phyloP scores from a whole-genome alignment of 495 filamentous ascomycete genomes.

The Hypoxylon perforatum region DNA sequence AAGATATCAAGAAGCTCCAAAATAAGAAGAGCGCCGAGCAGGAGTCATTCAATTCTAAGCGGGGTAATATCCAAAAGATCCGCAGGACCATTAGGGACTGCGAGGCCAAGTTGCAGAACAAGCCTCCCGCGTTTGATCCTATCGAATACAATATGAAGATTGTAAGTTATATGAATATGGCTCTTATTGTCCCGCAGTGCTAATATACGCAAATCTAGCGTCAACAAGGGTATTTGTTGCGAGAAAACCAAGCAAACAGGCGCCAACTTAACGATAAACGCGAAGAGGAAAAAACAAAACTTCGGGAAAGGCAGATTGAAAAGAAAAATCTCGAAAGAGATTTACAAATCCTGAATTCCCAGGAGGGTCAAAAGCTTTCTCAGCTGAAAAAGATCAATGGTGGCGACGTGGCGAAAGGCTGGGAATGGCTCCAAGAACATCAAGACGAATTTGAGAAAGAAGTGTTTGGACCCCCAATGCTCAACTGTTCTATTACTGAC shows the following conservation, averaged over 20 bases:
- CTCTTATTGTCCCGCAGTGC: background rate
- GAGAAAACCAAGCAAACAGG: conserved; percentile 57
- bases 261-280: conserved; percentile 50
- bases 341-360: conserved; percentile 73
- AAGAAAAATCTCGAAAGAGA: conserved; percentile 55
- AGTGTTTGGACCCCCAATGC: conserved; percentile 85
- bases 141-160: conserved; percentile 64
- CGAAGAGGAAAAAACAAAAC: conserved; percentile 36
- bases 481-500: conserved; percentile 85
- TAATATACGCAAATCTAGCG: conserved; percentile 43
- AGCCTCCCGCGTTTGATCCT: conserved; percentile 61
- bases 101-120: conserved; percentile 55
- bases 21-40: conserved; percentile 68
- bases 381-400: conserved; percentile 66
- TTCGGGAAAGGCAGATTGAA: conserved; percentile 31
- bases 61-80: conserved; percentile 59
- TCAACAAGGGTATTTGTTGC: conserved; percentile 58
- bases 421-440: conserved; percentile 83
- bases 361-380: conserved; percentile 76
- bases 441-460: conserved; percentile 77
- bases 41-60: conserved; percentile 59
- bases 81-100: conserved; percentile 56
- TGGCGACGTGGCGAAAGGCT: conserved; percentile 72
- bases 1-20: conserved; percentile 65
- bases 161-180: conserved; percentile 52